These are phyloP conservation scores for Gomphus bonarii DNA, from an alignment of 1,284 basidiomycete species.

Conservation along the genomic window DNA sequence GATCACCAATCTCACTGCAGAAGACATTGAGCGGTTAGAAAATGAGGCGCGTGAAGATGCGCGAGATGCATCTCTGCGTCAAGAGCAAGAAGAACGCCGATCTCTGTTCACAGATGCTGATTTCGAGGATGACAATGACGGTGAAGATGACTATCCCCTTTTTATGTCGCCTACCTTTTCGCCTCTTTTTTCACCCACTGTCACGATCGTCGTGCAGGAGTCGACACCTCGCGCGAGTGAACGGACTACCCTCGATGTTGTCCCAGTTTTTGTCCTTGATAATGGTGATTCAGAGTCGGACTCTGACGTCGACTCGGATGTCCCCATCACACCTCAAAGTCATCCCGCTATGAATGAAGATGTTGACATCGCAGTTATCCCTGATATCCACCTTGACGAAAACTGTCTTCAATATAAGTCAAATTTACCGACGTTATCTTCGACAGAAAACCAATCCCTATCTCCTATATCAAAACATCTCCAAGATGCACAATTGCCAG, in stretches of 20 bases:
- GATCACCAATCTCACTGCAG: not conserved
- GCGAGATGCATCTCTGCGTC: not conserved
- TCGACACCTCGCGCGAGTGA: not conserved
- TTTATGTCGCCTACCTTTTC: too few relatives aligned
- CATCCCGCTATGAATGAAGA: conserved; percentile 17
- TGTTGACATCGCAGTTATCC: not conserved
- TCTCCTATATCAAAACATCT: not conserved
- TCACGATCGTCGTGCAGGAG: too few relatives aligned
- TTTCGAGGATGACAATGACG: not conserved
- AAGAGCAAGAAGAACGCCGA: not conserved
- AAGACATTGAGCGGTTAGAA: not conserved
- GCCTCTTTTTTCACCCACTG: too few relatives aligned
- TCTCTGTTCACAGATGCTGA: not conserved
- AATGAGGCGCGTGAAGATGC: not conserved
- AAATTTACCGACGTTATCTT: not conserved
- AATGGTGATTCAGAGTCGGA: conserved; percentile 28
- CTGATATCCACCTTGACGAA: not conserved
- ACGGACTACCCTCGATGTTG: too few relatives aligned
- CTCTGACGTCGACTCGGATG: conserved; percentile 19
- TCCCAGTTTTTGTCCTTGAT: not conserved
- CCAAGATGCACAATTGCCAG: not conserved
- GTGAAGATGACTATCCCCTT: not conserved
- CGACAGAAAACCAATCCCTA: not conserved
- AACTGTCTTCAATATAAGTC: not conserved
- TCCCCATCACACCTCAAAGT: conserved; percentile 38